These are phyloP conservation scores for Wilcoxina mikolae DNA, from an alignment of 495 filamentous ascomycete species.

Conservation along the genomic window DNA sequence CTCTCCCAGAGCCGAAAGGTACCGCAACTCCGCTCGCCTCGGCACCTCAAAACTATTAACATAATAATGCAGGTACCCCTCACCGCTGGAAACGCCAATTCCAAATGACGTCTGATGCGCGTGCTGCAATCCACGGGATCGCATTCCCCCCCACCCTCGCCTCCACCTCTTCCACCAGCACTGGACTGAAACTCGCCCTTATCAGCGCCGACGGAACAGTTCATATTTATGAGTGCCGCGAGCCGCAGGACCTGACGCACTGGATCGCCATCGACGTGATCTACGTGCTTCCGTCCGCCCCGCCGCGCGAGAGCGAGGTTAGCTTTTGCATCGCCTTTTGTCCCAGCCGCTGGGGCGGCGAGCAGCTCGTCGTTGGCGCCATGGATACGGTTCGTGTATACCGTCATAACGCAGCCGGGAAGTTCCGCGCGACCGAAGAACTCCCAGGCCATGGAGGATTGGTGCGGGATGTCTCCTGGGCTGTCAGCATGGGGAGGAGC, in stretches of 20 bases:
- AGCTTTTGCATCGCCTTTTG: conserved; percentile 67
- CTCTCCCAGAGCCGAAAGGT: not conserved
- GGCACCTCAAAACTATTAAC: conserved; percentile 2
- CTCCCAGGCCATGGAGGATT: conserved; percentile 53
- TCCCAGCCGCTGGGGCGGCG: conserved; percentile 55
- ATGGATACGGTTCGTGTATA: conserved; percentile 70
- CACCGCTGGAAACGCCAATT: conserved; percentile 29
- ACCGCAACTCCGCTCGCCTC: not conserved
- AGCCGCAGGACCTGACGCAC: conserved; percentile 62
- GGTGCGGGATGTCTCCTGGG: conserved; percentile 88
- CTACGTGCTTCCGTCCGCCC: conserved; percentile 43
- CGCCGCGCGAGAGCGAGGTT: conserved; percentile 62
- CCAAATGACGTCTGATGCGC: conserved; percentile 26
- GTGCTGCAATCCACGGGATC: conserved; percentile 28
- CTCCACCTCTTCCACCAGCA: conserved; percentile 47
- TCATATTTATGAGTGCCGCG: conserved; percentile 69
- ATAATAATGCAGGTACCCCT: conserved; percentile 12
- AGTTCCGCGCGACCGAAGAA: conserved; percentile 67
- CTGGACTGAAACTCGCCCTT: conserved; percentile 66
- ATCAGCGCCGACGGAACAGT: conserved; percentile 68
- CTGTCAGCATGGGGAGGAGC: conserved; percentile 68
- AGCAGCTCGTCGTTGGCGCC: conserved; percentile 57
- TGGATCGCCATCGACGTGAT: conserved; percentile 61
- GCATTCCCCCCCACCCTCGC: conserved; percentile 26
- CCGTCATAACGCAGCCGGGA: conserved; percentile 41